Evolutionary conservation across 2,329 filamentous ascomycete species (phyloP), one percentile per base, ranked within the genome.

Genomic region (Fusarium bulbicola): DNA sequence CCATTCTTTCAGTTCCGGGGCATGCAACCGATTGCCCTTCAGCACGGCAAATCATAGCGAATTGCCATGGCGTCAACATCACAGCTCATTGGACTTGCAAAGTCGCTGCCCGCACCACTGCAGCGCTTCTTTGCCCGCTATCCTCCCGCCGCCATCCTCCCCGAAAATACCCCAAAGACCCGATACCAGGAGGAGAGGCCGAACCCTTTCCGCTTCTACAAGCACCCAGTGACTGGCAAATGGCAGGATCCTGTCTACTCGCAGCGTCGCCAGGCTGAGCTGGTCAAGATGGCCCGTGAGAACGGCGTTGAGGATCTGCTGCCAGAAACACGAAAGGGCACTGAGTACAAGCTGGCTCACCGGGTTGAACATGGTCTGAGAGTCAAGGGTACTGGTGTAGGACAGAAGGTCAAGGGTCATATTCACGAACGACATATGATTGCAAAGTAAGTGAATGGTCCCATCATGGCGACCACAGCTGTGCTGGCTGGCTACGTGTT

Each of bases 341-440:
- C 92, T 5, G 92, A 91, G 75, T 88, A 89, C 80, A 91, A 87
- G 81, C 88, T 95, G 79, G 87, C 90, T 78, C 89, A 91, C 81
- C 86, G 93, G 65, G 89, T 94, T 66, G 93, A 97, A 85, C 88
- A 92, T 73, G 95, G 95, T 56, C 81, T 97, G 82, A 88, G 92
- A 71, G 93, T 98, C 66, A 95, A 95, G 89, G 95, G 95, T 77
- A 98, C 95, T 3, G 95, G 96, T 87, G 91, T 94, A 75, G 95
- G 95, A 65, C 92, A 98, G 84, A 91, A 89, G 83, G 95, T 98
- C 82, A 99, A 98, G 92, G 96, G 96, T 82, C 95, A 98, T 84
- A 88, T 91, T 77, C 93, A 95, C 90, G 96, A 99, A 87, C 90
- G 96, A 81, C 92, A 92, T 79, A 86, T 98, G 85, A 92, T 93